Evolutionary conservation across 129 eudicot species (phyloP).

Genomic region (Rutidosis leptorrhynchoides): DNA sequence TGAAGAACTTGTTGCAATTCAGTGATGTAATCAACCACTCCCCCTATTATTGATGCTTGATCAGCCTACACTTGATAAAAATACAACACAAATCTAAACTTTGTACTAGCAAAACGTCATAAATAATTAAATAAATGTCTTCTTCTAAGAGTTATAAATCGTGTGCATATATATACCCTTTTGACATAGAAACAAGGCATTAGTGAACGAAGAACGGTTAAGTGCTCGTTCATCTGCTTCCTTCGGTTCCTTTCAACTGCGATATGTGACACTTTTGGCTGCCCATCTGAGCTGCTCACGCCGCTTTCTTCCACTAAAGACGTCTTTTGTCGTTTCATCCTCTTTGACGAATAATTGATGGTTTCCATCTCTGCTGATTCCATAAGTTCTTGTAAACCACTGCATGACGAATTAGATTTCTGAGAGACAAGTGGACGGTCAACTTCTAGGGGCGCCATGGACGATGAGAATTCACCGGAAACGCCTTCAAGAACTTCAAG

Average conservation of each 20-base stretch:
- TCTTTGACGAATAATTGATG: neutral
- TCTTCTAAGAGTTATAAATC: neutral
- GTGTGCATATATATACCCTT: constrained; percentile 62
- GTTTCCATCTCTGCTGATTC: constrained; percentile 25
- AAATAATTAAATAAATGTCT: neutral
- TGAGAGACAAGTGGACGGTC: constrained; percentile 25
- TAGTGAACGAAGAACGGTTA: constrained; percentile 68
- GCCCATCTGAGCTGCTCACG: constrained; percentile 38
- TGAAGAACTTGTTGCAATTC: constrained; percentile 74
- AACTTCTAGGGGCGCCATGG: constrained; percentile 10
- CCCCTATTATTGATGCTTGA: constrained; percentile 83
- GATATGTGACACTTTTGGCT: constrained; percentile 57
- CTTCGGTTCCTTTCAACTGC: constrained; percentile 88
- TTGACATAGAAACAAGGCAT: constrained; percentile 97
- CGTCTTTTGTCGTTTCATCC: constrained; percentile 49
- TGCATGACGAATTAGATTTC: constrained; percentile 36
- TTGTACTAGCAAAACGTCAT: neutral
- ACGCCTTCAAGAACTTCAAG: constrained; percentile 58
- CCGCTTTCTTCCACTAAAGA: constrained; percentile 17
- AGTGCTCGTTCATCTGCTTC: constrained; percentile 93
- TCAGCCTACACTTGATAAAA: constrained; percentile 50
- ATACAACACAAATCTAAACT: neutral
- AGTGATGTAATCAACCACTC: constrained; percentile 70
- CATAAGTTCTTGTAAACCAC: constrained; percentile 34
- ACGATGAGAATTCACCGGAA: constrained; percentile 29